phyloP scores from a whole-genome alignment of 78 protist genomes.

The Mantamonas sphyraenae region DNA sequence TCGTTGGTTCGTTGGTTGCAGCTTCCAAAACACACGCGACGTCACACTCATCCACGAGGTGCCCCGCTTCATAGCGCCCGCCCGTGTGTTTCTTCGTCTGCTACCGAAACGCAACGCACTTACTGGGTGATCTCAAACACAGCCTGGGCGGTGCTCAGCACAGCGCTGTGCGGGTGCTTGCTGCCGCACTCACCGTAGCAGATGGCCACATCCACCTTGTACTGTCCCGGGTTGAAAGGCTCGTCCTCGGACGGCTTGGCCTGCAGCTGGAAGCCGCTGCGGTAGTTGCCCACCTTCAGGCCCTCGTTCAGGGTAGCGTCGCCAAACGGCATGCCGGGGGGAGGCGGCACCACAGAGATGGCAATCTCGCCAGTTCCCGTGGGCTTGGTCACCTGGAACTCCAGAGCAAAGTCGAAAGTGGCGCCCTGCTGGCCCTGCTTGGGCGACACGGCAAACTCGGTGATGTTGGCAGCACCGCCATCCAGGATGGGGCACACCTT shows the following conservation, averaged over 20 bases:
- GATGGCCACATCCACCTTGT: not conserved
- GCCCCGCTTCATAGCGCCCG: too few species aligned
- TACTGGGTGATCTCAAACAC: not conserved
- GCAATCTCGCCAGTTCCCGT: not conserved
- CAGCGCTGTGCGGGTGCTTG: slow-evolving; percentile 1
- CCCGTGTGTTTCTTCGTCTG: too few species aligned
- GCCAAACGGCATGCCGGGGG: not conserved
- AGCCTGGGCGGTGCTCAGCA: not conserved
- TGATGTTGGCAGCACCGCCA: not conserved
- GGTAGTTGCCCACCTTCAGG: not conserved
- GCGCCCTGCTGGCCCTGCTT: not conserved
- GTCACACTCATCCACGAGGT: too few species aligned
- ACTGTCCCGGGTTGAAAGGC: not conserved
- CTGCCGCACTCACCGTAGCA: not conserved
- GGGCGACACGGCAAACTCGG: not conserved
- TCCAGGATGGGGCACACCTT: slow-evolving; percentile 1
- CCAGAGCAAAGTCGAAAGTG: not conserved
- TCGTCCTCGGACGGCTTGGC: slow-evolving; percentile 1
- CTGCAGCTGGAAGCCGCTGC: not conserved
- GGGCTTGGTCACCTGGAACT: not conserved
- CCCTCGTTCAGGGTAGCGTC: not conserved
- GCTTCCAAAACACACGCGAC: too few species aligned
- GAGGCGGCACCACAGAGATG: not conserved
- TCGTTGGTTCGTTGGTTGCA: too few species aligned
- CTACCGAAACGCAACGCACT: not conserved